Base-by-base conservation (phyloP, 305 asterid species). In the Fraxinus baroniana region DNA sequence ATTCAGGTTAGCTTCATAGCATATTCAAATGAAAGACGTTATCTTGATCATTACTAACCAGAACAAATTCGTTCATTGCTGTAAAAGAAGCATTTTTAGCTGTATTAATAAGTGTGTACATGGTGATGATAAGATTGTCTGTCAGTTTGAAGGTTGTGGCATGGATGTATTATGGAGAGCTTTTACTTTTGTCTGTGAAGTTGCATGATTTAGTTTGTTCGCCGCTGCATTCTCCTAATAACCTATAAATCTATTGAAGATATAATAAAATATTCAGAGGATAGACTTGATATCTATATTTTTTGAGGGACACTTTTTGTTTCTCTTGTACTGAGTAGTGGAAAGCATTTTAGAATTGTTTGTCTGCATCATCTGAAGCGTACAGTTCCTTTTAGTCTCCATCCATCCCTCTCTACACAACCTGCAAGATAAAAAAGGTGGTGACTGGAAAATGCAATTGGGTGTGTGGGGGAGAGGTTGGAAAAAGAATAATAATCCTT, bases 31-130 rank as follows among this genome's bases (percentile, higher is more conserved):
- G 75, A n/a, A 44, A 18, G 17, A 5, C 3, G 17, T 17, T 78
- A 32, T 74, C 15, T 41, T 52, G 17, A 30, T 30, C 17, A 17
- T 39, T 60, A 35, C 41, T 22, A 37, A 46, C 37, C 70, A 52
- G 77, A 85, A 81, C 76, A 66, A 37, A 70, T 68, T 12, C 5
- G 35, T 55, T 33, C 41, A 35, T 26, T 74, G n/a, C 41, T 60
- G 80, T 73, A 10, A 64, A 78, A 39, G 82, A 84, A 70, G 74
- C 76, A 74, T 60, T 46, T 49, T 70, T 24, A 41, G 78, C 73
- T 52, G 26, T 36, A 79, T 71, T 26, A 52, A 70, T 20, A 28
- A 66, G 24, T 49, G 74, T 73, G 15, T 41, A 72, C 33, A 37
- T 33, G 35, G 22, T 37, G 78, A 1, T 74, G 22, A 55, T 83